These are phyloP conservation scores for Gynochthodes officinalis DNA, from an alignment of 257 asterid species.

Conservation along the genomic window DNA sequence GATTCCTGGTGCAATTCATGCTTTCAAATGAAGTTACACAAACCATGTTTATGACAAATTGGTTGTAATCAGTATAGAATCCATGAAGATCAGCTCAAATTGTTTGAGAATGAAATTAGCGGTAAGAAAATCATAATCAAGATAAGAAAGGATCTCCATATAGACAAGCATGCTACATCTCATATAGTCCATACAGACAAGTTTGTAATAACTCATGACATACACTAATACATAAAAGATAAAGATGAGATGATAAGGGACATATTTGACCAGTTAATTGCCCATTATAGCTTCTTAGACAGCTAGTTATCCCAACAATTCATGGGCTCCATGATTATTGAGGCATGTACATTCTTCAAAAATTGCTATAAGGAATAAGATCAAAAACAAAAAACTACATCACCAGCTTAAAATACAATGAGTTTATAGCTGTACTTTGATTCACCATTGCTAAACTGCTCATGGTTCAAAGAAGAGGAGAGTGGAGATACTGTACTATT, in stretches of 20 bases:
- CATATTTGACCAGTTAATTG: neutral
- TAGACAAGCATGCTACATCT: neutral
- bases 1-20: neutral
- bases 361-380: neutral
- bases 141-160: neutral
- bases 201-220: neutral
- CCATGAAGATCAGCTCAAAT: neutral
- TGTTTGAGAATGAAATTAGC: neutral
- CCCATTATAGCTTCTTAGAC: neutral
- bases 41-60: neutral
- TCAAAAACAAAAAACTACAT: neutral
- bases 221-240: neutral
- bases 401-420: neutral
- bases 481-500: neutral
- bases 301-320: neutral
- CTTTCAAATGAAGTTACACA: neutral
- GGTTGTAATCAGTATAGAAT: neutral
- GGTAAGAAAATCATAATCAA: neutral
- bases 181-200: neutral
- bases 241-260: neutral
- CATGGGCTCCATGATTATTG: neutral
- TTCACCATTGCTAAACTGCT: neutral
- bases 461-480: neutral
- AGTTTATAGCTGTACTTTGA: neutral
- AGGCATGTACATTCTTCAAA: neutral